These are phyloP conservation scores for Gelatoporia subvermispora DNA, from an alignment of 768 basidiomycete species.

Conservation along the genomic window DNA sequence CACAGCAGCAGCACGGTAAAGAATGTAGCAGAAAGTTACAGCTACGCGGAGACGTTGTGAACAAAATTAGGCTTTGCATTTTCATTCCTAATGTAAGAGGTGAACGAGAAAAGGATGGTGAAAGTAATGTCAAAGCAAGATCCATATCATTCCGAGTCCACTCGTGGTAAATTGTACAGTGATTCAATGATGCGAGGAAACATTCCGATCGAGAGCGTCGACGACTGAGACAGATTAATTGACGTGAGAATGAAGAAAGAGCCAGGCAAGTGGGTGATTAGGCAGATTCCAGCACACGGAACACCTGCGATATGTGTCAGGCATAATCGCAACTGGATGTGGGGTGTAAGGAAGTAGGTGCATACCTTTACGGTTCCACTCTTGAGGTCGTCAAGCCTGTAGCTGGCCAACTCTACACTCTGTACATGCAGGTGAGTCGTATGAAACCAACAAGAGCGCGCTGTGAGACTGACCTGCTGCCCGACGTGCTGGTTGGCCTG, in stretches of 20 bases:
- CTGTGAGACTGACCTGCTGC: constrained; percentile 55
- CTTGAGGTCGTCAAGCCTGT: constrained; percentile 86
- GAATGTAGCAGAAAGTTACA: too few species aligned
- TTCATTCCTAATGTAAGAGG: too few species aligned
- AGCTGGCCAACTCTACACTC: constrained; percentile 77
- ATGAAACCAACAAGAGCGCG: constrained; percentile 1
- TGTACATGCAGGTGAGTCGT: constrained; percentile 16
- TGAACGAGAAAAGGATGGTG: too few species aligned
- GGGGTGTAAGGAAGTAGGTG: too few species aligned
- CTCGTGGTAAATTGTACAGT: neutral
- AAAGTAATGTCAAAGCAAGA: too few species aligned
- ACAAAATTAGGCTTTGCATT: too few species aligned
- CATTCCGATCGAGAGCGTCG: constrained; percentile 2
- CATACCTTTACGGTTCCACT: constrained; percentile 74
- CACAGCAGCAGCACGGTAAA: too few species aligned
- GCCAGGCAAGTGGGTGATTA: constrained; percentile 5
- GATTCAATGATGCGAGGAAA: constrained; percentile 1
- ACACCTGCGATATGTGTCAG: constrained; percentile 26
- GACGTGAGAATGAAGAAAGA: neutral
- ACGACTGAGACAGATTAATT: neutral
- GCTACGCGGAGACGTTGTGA: too few species aligned
- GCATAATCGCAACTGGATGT: neutral
- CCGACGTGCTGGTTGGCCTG: constrained; percentile 87
- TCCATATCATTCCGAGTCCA: neutral
- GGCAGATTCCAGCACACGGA: constrained; percentile 32